A percentile compares a stretch with the other conserved stretches of the same genome.
phyloP scores from a whole-genome alignment of 2,329 filamentous ascomycete species.

The Alternaria sp. region DNA sequence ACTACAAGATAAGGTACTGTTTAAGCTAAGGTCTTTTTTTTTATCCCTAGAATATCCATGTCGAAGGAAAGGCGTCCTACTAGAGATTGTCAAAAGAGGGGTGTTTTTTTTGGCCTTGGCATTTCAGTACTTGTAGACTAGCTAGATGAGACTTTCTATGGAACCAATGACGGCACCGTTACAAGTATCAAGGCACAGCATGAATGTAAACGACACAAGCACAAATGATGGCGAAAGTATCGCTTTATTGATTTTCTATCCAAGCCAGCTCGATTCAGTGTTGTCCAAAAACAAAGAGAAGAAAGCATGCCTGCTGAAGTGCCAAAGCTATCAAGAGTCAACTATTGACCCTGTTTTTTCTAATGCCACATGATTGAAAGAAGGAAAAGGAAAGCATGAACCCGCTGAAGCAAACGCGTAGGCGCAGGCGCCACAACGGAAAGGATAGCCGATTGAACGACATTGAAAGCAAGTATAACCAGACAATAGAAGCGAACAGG shows the following conservation, averaged over 20 bases:
- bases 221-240: background rate
- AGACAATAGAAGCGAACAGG: slow-evolving; percentile 2
- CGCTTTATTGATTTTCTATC: slow-evolving; percentile 7
- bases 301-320: background rate
- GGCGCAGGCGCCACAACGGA: background rate
- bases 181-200: background rate
- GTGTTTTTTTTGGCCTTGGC: background rate
- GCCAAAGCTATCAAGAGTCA: background rate
- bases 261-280: slow-evolving; percentile 1
- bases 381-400: background rate
- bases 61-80: background rate
- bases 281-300: background rate
- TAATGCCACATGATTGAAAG: background rate
- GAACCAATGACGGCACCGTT: background rate
- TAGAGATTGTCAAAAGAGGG: background rate
- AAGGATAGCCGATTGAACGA: slow-evolving; percentile 9
- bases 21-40: background rate
- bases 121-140: background rate
- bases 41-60: background rate
- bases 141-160: background rate
- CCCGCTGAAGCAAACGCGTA: background rate
- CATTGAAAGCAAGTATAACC: slow-evolving; percentile 10
- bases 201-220: background rate
- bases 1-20: background rate
- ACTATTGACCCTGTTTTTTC: background rate